phyloP scores from a whole-genome alignment of 176 grass and related monocot species.

The Tillandsia leiboldiana region DNA sequence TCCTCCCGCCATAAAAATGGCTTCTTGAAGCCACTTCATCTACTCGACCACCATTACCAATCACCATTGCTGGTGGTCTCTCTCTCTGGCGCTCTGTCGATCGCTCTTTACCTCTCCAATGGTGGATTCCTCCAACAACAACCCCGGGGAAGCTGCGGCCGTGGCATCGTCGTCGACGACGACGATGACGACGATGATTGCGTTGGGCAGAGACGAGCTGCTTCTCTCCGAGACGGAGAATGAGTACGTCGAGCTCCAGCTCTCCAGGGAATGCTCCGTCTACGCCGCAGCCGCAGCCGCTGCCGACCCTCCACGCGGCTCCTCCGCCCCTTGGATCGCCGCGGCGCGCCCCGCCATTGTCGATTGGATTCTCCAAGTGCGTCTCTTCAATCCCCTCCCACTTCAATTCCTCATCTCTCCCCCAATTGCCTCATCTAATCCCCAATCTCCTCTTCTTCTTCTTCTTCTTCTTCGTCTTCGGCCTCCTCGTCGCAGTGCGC shows the following conservation, averaged over 20 bases:
- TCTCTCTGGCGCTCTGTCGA: too few species aligned
- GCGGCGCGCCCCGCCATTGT: constrained; percentile 41
- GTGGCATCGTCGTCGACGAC: not conserved
- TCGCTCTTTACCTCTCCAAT: too few species aligned
- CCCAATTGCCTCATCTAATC: too few species aligned
- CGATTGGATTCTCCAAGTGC: constrained; percentile 62
- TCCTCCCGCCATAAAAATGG: too few species aligned
- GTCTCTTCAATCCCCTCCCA: not conserved
- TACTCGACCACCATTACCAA: too few species aligned
- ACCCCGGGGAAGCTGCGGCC: too few species aligned
- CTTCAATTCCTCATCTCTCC: not conserved
- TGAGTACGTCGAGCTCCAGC: constrained; percentile 52
- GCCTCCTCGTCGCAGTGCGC: constrained; percentile 24
- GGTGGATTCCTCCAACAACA: too few species aligned
- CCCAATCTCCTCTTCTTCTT: not conserved
- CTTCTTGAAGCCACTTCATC: too few species aligned
- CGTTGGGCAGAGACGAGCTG: not conserved
- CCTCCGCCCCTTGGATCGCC: constrained; percentile 25
- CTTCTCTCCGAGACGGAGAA: constrained; percentile 40
- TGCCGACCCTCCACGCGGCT: not conserved
- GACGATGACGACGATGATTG: constrained; percentile 23
- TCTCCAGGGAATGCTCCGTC: constrained; percentile 43
- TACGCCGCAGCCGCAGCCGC: not conserved
- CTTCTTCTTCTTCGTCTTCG: not conserved
- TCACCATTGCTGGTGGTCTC: too few species aligned